Evolutionary conservation across 768 basidiomycete genomes (phyloP).

Genomic region (Cubamyces lactineus): DNA sequence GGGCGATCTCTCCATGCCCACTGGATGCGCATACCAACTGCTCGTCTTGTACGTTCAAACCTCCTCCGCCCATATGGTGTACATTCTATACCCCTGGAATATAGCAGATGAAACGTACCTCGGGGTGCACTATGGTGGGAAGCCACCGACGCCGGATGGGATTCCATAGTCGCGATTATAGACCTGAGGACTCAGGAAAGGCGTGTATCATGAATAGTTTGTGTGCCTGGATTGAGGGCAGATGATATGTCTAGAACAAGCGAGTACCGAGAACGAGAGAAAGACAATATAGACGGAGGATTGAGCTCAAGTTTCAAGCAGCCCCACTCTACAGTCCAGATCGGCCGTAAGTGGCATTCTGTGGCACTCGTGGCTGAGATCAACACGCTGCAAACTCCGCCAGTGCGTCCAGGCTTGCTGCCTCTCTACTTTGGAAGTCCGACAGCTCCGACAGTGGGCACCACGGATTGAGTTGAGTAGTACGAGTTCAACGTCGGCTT

Average conservation of each 20-base stretch:
- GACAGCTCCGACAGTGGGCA: background rate
- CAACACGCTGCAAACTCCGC: background rate
- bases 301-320: background rate
- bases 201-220: background rate
- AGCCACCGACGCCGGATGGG: background rate
- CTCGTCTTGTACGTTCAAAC: background rate
- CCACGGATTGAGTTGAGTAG: background rate
- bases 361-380: conserved; percentile 1
- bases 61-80: background rate
- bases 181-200: background rate
- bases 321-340: background rate
- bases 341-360: background rate
- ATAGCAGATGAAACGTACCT: background rate
- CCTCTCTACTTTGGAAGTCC: background rate
- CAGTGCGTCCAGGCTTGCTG: too few species aligned
- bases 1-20: too few species aligned
- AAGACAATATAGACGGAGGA: background rate
- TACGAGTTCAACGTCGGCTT: too few species aligned
- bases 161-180: background rate
- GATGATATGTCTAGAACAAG: background rate
- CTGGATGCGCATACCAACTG: background rate
- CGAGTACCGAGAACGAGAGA: background rate
- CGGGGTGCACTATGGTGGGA: background rate
- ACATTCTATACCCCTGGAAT: background rate
- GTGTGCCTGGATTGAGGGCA: background rate